Evolutionary conservation across 305 asterid genomes (phyloP).

Genomic region (Fraxinus dipetala): DNA sequence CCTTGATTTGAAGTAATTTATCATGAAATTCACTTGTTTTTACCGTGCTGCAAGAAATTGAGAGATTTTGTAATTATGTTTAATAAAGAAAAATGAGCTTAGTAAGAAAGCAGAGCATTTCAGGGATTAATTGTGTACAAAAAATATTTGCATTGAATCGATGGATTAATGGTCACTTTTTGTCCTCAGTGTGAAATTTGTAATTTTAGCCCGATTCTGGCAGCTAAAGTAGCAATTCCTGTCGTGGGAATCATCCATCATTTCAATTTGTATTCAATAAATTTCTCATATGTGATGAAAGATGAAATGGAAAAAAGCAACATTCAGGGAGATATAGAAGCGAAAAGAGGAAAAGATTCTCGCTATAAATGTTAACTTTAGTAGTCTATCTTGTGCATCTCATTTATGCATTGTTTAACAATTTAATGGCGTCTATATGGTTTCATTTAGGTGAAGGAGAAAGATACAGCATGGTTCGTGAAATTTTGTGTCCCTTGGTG

Average conservation of each 20-base stretch:
- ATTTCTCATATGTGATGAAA: background rate
- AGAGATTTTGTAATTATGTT: background rate
- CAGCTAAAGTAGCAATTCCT: background rate
- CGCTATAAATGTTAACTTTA: background rate
- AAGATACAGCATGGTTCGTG: slow-evolving; percentile 90
- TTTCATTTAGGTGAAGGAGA: slow-evolving; percentile 71
- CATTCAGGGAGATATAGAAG: background rate
- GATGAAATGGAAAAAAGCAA: background rate
- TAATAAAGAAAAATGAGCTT: background rate
- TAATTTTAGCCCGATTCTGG: background rate
- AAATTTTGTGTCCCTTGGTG: slow-evolving; percentile 97
- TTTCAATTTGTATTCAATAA: background rate
- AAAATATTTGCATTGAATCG: background rate
- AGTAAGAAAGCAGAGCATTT: background rate
- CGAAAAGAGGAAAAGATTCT: background rate
- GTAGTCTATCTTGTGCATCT: background rate
- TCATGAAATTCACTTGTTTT: background rate
- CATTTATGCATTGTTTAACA: slow-evolving; percentile 5
- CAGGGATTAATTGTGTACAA: background rate
- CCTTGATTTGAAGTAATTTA: slow-evolving; percentile 4
- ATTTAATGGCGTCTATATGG: slow-evolving; percentile 10
- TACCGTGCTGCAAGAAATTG: background rate
- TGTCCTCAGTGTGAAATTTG: background rate
- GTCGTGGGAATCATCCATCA: background rate
- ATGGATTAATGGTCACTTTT: background rate